Base-by-base conservation (phyloP, 352 stramenopile species). In the Phytopythium delawarense region DNA sequence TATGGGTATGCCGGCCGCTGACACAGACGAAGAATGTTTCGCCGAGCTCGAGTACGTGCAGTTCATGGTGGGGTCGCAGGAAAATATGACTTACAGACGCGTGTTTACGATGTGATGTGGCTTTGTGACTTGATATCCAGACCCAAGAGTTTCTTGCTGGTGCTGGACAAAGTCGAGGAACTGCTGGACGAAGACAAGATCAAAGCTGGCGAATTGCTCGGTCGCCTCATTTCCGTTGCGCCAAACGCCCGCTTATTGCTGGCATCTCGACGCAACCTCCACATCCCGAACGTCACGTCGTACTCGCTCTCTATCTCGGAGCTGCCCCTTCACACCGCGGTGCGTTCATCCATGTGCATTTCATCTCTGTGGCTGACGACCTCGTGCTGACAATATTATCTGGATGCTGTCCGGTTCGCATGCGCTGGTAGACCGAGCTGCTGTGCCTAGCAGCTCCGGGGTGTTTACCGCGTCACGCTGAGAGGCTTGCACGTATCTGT, bases 151-250 rank as follows among this genome's bases (percentile, higher is more conserved):
- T 87, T 82, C 52, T 66, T 94, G 34, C 67, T 94, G 39, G 82
- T 94, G 7, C 60, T 94, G 2, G 84, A 94, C 61, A 94, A 94
- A 60, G 82, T 89, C 4, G 82, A 94, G 62, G 84, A 92, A 42
- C 37, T 94, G 11, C 63, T 94, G 20, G 84, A 94, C 46, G 74
- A 89, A 64, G 81, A 94, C 60, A 76, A 90, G 50, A 78, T 79
- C 61, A 90, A 88, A 61, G 74, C 78, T 12, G 78, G 89, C 59
- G 80, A 88, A 45, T 64, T 91, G 20, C 65, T 94, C 12, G 76
- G 79, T 1, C 81, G 87, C 18, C 66, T 94, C 44, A 87, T 94
- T 42, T 85, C 81, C 5, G 80, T 87, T 23, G 82, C 84, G 23
- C 83, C 76, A 5, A 84, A 91, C 59, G 77, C 81, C 32, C 79